Conservation (phyloP, 108 stramenopile species). For the Skeletonema tropicum region DNA sequence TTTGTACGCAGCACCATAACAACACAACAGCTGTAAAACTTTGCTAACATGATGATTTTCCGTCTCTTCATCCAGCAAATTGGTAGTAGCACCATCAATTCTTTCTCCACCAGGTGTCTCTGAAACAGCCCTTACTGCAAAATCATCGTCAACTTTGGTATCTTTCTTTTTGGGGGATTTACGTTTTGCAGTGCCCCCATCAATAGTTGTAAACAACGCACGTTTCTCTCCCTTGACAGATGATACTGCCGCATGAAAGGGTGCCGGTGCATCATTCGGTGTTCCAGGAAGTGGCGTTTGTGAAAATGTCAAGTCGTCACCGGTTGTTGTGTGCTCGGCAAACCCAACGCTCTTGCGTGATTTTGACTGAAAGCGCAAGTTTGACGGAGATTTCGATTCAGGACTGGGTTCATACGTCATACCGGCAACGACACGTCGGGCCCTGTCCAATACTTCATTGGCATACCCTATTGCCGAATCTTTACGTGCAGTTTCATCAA, state of each 20-base stretch:
- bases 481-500: slow-evolving; percentile 3
- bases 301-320: slow-evolving; percentile 9
- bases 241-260: slow-evolving; percentile 39
- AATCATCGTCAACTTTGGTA: slow-evolving; percentile 28
- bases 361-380: neutral
- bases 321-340: neutral
- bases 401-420: slow-evolving; percentile 49
- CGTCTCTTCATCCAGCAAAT: slow-evolving; percentile 23
- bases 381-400: slow-evolving; percentile 14
- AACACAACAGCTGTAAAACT: slow-evolving; percentile 61
- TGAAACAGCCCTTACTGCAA: slow-evolving; percentile 1
- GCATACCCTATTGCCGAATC: slow-evolving; percentile 40
- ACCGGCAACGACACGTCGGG: slow-evolving; percentile 37
- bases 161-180: slow-evolving; percentile 25
- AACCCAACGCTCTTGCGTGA: slow-evolving; percentile 7
- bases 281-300: slow-evolving; percentile 5
- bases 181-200: slow-evolving; percentile 4
- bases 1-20: slow-evolving; percentile 68
- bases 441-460: slow-evolving; percentile 38
- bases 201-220: slow-evolving; percentile 18
- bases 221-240: slow-evolving; percentile 45
- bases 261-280: slow-evolving; percentile 16
- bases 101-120: neutral
- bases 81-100: slow-evolving; percentile 27
- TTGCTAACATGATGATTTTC: slow-evolving; percentile 30